Base-by-base conservation (phyloP, 495 filamentous ascomycete species). In the Halenospora varia region DNA sequence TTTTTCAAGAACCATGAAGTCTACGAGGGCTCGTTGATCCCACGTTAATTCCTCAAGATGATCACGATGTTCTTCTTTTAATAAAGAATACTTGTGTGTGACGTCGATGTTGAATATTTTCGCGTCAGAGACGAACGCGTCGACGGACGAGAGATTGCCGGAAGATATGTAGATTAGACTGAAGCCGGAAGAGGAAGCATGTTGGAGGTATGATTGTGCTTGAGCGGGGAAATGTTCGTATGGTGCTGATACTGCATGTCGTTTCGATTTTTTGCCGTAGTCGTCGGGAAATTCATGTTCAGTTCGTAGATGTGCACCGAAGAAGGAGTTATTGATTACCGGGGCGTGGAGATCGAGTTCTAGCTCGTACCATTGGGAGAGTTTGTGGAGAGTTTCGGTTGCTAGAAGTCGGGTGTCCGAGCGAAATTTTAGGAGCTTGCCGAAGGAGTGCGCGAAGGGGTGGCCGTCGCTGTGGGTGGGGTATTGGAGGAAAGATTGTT, bases 261-360 rank as follows among this genome's bases (percentile, higher is more conserved):
- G 25, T 17, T 10, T 42, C 25, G 47, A 10, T 4, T 15, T 9
- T 1, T 17, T 22, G 22, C 48, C 44, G 35, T 9, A n/a, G 35
- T 40, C 9, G 9, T 40, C 35, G n/a, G 9, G 9, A 40, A 40
- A 22, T 56, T 56, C 24, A n/a, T n/a, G n/a, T 48, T 47, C 40
- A 6, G 42, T 56, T 3, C 53, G 53, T 11, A 56, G 53, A 56
- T 56, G 53, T 48, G 53, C 53, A 2, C 53, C 53, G 18, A 56
- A 56, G 35, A 40, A 56, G 2, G 53, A 3, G n/a, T 47, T 26
- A 3, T 8, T 11, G 11, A 56, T 1, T 8, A 56, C 48, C 2
- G 18, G n/a, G 2, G 20, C 22, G 1, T 18, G 8, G 10, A 29
- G 10, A 26, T 46, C 17, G 13, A 20, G 8, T 15, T 20, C 44